These are phyloP conservation scores for Brassica rapa DNA, from an alignment of 345 rosid genomes.

Conservation along the genomic window DNA sequence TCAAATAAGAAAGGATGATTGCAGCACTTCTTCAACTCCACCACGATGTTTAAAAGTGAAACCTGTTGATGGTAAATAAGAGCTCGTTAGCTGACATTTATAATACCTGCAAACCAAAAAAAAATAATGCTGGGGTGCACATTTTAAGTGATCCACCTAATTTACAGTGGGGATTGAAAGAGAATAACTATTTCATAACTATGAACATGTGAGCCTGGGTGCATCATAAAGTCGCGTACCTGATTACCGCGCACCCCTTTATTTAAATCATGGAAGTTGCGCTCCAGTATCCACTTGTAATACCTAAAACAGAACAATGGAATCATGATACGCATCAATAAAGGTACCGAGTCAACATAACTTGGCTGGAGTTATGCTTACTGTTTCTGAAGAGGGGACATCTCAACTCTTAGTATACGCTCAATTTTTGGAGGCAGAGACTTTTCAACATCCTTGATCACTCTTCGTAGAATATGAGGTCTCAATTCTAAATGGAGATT, in stretches of 20 bases:
- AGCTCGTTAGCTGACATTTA: constrained; percentile 30
- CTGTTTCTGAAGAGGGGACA: constrained; percentile 99
- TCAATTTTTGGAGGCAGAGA: constrained; percentile 99
- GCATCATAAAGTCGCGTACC: constrained; percentile 51
- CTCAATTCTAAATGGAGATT: constrained; percentile 97
- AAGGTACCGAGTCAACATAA: constrained; percentile 7
- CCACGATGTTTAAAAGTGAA: constrained; percentile 96
- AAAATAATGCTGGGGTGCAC: neutral
- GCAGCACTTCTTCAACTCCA: constrained; percentile 99
- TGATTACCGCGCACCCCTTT: constrained; percentile 99
- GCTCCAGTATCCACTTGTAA: constrained; percentile 98
- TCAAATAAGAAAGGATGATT: constrained; percentile 99
- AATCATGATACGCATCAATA: neutral
- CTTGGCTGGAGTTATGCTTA: constrained; percentile 41
- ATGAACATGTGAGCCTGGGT: constrained; percentile 14
- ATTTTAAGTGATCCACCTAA: constrained; percentile 7
- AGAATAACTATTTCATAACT: constrained; percentile 17
- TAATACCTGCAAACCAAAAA: constrained; percentile 19
- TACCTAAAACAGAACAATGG: constrained; percentile 54
- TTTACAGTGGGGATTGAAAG: neutral
- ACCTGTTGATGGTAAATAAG: constrained; percentile 52
- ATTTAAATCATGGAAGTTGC: constrained; percentile 97
- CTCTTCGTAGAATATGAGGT: constrained; percentile 98
- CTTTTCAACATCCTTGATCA: constrained; percentile 98
- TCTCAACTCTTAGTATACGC: constrained; percentile 98